phyloP scores from a whole-genome alignment of 768 basidiomycete genomes.

The Hygrocybe coccinea region DNA sequence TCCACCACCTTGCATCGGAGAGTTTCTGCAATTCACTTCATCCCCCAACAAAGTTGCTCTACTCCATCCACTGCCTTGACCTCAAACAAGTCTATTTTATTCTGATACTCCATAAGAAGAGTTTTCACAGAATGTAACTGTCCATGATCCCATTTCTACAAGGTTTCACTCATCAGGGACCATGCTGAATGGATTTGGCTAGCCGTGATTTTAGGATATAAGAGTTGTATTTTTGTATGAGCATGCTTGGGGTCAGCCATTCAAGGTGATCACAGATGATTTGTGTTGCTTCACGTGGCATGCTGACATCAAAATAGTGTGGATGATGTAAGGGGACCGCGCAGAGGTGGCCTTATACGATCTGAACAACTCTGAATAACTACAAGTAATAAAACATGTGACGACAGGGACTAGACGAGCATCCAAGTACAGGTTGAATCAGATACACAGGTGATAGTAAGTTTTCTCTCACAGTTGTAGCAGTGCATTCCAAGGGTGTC shows the following conservation, averaged over 20 bases:
- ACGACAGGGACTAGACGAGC: background rate
- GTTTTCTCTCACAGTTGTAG: conserved; percentile 18
- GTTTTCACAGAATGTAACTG: conserved; percentile 23
- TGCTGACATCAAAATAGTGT: conserved; percentile 19
- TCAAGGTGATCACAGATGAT: conserved; percentile 22
- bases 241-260: conserved; percentile 19
- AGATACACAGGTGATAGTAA: conserved; percentile 15
- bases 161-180: conserved; percentile 23
- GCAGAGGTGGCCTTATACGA: too few relatives aligned
- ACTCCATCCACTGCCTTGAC: conserved; percentile 17
- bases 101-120: conserved; percentile 17
- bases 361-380: too few relatives aligned
- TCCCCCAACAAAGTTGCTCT: conserved; percentile 22
- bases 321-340: too few relatives aligned
- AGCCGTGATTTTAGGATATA: conserved; percentile 24
- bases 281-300: conserved; percentile 19
- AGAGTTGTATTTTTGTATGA: conserved; percentile 32
- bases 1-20: conserved; percentile 16
- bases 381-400: too few relatives aligned
- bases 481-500: conserved; percentile 27
- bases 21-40: conserved; percentile 12
- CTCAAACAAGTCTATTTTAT: conserved; percentile 22
- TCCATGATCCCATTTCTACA: conserved; percentile 20
- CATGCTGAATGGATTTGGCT: conserved; percentile 26
- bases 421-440: background rate